Conservation (phyloP, 1,284 basidiomycete species). For the Inonotus obliquus region DNA sequence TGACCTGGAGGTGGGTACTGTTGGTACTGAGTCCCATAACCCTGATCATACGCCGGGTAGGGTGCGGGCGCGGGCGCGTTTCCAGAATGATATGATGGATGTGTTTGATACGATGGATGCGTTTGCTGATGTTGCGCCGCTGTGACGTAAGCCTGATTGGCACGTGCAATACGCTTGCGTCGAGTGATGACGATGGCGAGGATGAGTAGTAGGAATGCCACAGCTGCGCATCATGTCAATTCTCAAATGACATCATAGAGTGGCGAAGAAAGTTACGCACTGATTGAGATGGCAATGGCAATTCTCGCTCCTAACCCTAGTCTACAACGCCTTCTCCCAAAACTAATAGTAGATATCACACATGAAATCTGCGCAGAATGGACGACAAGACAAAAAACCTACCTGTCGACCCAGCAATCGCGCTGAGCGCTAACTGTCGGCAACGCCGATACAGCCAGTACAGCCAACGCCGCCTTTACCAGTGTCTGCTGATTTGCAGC, state of each 20-base stretch:
- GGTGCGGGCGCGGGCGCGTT: constrained; percentile 8
- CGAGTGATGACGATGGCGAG: constrained; percentile 19
- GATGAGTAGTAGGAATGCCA: constrained; percentile 20
- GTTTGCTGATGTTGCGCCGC: constrained; percentile 11
- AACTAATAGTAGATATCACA: constrained; percentile 17
- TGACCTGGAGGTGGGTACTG: constrained; percentile 11
- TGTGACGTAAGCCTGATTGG: constrained; percentile 25
- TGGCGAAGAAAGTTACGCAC: constrained; percentile 21
- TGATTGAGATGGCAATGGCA: constrained; percentile 28
- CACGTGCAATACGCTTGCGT: constrained; percentile 20
- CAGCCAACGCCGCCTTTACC: neutral
- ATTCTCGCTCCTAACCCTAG: constrained; percentile 26
- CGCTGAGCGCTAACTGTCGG: constrained; percentile 2
- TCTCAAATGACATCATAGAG: no score
- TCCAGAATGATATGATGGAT: constrained; percentile 12
- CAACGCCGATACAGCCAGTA: constrained; percentile 4
- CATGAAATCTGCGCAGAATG: neutral
- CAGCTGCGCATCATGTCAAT: neutral
- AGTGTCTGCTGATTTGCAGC: neutral
- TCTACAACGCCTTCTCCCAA: constrained; percentile 24
- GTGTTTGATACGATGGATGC: no score
- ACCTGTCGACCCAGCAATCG: constrained; percentile 8
- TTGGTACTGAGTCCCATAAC: neutral
- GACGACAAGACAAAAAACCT: neutral
- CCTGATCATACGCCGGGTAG: neutral